These are phyloP conservation scores for Herpetospermum pedunculosum DNA, from an alignment of 306 rosid genomes.

Conservation along the genomic window DNA sequence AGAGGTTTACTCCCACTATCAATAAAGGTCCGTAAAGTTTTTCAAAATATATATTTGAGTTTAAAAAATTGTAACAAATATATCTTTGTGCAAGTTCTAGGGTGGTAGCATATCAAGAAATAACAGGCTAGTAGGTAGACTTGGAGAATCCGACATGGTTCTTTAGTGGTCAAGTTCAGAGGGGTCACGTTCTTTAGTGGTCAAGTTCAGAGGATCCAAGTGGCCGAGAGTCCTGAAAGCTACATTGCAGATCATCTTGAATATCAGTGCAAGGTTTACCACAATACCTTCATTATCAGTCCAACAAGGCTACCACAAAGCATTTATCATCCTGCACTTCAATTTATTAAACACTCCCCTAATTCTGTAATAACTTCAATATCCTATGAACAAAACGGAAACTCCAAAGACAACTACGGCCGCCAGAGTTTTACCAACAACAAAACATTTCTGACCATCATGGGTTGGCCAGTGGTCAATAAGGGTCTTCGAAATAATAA, in stretches of 20 bases:
- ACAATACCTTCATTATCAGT: not conserved
- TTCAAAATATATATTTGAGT: not conserved
- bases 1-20: not conserved
- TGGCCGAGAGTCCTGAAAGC: not conserved
- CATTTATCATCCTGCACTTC: not conserved
- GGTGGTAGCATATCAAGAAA: slow-evolving; percentile 1
- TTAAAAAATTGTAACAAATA: not conserved
- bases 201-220: not conserved
- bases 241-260: not conserved
- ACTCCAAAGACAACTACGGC: not conserved
- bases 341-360: not conserved
- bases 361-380: not conserved
- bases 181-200: not conserved
- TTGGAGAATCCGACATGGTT: not conserved
- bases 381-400: not conserved
- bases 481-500: too few relatives aligned
- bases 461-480: too few relatives aligned
- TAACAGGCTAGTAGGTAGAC: not conserved
- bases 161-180: not conserved
- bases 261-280: not conserved
- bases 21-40: not conserved
- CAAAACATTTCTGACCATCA: not conserved
- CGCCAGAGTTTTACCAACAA: not conserved
- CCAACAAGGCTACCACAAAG: not conserved
- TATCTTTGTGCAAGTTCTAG: not conserved